Conservation (phyloP, 2,329 filamentous ascomycete genomes). For the Stylonectria norvegica region DNA sequence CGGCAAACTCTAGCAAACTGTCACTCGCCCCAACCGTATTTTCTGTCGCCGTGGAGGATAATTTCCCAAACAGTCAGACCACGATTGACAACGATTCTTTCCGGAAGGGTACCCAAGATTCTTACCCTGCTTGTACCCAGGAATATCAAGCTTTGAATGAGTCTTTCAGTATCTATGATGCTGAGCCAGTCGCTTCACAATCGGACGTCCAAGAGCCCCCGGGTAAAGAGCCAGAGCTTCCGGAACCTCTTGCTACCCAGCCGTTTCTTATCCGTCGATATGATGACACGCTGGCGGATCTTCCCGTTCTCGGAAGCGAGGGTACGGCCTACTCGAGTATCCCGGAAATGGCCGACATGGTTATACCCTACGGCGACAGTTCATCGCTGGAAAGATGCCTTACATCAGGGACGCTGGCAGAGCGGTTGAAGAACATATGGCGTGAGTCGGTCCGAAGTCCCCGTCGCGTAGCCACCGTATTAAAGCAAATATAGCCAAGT, state of each 20-base stretch:
- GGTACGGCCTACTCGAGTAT: slow-evolving; percentile 16
- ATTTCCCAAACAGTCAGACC: slow-evolving; percentile 30
- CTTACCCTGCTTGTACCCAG: slow-evolving; percentile 6
- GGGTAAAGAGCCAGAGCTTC: not conserved
- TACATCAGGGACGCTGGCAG: slow-evolving; percentile 11
- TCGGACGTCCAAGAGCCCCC: not conserved
- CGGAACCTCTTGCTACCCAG: not conserved
- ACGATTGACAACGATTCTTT: slow-evolving; percentile 22
- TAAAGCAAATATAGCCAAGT: slow-evolving; percentile 34
- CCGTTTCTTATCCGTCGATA: not conserved
- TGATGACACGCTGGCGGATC: too few species aligned
- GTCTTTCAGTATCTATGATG: slow-evolving; percentile 15
- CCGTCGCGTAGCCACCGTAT: not conserved
- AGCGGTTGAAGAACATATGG: slow-evolving; percentile 37
- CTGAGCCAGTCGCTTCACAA: slow-evolving; percentile 7
- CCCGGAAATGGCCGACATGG: slow-evolving; percentile 15
- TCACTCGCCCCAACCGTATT: slow-evolving; percentile 35
- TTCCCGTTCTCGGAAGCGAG: not conserved
- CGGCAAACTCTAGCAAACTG: slow-evolving; percentile 31
- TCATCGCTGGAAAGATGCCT: not conserved
- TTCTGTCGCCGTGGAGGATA: slow-evolving; percentile 25
- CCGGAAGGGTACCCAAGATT: slow-evolving; percentile 1
- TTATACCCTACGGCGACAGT: slow-evolving; percentile 1
- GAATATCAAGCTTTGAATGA: slow-evolving; percentile 10
- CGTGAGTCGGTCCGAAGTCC: slow-evolving; percentile 40